Base-by-base conservation (phyloP, 768 basidiomycete species). In the Leccinum disarticulatum region DNA sequence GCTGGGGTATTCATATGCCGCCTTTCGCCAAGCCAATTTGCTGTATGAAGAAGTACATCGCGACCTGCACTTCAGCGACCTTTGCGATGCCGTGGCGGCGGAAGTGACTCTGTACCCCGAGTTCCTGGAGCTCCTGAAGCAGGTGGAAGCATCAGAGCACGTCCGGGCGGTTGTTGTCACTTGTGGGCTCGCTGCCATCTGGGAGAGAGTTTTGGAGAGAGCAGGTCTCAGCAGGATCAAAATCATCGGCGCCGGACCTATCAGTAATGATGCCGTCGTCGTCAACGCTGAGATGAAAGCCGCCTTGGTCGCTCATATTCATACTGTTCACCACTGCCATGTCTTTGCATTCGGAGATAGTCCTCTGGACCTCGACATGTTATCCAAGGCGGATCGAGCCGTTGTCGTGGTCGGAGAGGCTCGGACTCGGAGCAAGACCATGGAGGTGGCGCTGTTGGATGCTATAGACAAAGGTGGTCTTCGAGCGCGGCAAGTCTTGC, bases 91-190 rank as follows among this genome's bases (percentile, higher is more conserved):
- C 9, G 60, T 61, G 57, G 60, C 60, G 14, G 52, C 52, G 22
- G 30, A 61, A 59, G 60, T 61, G 57, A 61, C 57, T 59, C 60
- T 59, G 6, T 59, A 61, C 47, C 60, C 60, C 31, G 60, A 61
- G 57, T 59, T 61, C 60, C 52, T 61, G 57, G 60, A 50, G 57
- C 60, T 61, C 57, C 57, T 61, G 60, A 61, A 61, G 57, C 60
- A 54, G 57, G 60, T 61, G 57, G 60, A 59, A 60, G 60, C 60
- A 59, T 61, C 60, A 61, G 60, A 61, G 60, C 57, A 61, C 36
- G 60, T 61, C 52, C 52, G 52, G 52, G 60, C 60, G 47, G 60
- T 61, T 50, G 60, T 61, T 54, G 57, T 61, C 52, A 61, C 60
- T 50, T 61, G 57, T 54, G 60, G 60, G 58, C 60, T 61, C 4